A percentile compares a stretch with the other conserved stretches of the same genome.
phyloP scores from a whole-genome alignment of 2,329 filamentous ascomycete genomes.

The Ceratocystis smalleyi region DNA sequence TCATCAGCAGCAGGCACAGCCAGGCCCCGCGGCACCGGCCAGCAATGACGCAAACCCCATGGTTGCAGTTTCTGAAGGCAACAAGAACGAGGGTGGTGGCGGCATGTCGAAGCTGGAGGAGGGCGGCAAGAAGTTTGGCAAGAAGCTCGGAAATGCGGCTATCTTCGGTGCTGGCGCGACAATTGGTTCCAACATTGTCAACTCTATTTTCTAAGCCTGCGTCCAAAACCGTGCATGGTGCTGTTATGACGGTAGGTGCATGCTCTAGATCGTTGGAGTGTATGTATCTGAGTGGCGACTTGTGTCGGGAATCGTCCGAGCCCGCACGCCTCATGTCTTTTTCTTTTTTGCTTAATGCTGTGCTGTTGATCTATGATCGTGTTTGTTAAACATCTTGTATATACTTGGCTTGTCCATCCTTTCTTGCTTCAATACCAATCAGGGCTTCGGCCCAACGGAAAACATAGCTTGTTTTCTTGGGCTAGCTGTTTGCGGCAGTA shows the following conservation, averaged over 20 bases:
- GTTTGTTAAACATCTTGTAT: neutral
- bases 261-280: neutral
- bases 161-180: constrained; percentile 90
- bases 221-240: no score
- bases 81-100: constrained; percentile 24
- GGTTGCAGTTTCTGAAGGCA: constrained; percentile 53
- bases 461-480: no score
- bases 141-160: constrained; percentile 65
- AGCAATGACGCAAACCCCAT: constrained; percentile 56
- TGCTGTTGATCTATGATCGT: neutral
- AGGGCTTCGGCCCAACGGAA: neutral
- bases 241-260: neutral
- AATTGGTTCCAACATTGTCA: constrained; percentile 77
- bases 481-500: no score
- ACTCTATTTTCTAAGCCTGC: constrained; percentile 61
- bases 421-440: neutral
- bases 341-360: neutral
- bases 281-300: neutral
- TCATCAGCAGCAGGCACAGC: constrained; percentile 23
- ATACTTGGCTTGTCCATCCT: neutral
- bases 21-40: constrained; percentile 20
- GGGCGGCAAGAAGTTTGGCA: constrained; percentile 86
- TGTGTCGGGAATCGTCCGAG: neutral
- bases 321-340: neutral
- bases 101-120: constrained; percentile 44